Conservation (phyloP, 2,329 filamentous ascomycete species). For the Penicillium sp. region DNA sequence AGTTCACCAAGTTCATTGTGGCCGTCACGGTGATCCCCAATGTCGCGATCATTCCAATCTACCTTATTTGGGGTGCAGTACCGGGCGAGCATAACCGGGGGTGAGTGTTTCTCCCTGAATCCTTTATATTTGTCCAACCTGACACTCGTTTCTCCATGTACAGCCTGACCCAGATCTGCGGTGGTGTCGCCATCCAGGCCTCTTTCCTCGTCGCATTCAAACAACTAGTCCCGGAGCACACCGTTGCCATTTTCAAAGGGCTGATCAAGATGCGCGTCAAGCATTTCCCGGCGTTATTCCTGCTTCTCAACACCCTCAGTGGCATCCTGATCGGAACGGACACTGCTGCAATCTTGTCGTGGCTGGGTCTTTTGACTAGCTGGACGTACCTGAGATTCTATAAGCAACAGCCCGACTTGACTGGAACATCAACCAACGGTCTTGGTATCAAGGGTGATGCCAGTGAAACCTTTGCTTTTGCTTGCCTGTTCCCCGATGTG, state of each 20-base stretch:
- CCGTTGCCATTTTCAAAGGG: constrained; percentile 87
- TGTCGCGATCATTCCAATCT: constrained; percentile 67
- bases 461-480: constrained; percentile 93
- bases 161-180: constrained; percentile 79
- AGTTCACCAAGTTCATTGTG: constrained; percentile 87
- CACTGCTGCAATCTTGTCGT: constrained; percentile 74
- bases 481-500: constrained; percentile 88
- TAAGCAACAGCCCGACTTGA: constrained; percentile 63
- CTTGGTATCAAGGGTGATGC: constrained; percentile 77
- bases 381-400: constrained; percentile 98
- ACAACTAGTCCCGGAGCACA: constrained; percentile 95
- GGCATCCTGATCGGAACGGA: constrained; percentile 66
- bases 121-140: not conserved
- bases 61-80: constrained; percentile 71
- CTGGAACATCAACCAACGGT: constrained; percentile 54
- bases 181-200: constrained; percentile 85
- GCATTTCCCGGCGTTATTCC: constrained; percentile 74
- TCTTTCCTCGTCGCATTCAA: constrained; percentile 96
- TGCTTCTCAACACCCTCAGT: constrained; percentile 67
- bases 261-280: constrained; percentile 85
- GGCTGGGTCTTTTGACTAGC: constrained; percentile 79
- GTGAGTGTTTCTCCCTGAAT: constrained; percentile 24
- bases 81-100: constrained; percentile 44
- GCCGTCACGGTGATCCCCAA: constrained; percentile 80
- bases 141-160: constrained; percentile 30